phyloP scores from a whole-genome alignment of 139 green algal species.

The Coccomyxa sp. region DNA sequence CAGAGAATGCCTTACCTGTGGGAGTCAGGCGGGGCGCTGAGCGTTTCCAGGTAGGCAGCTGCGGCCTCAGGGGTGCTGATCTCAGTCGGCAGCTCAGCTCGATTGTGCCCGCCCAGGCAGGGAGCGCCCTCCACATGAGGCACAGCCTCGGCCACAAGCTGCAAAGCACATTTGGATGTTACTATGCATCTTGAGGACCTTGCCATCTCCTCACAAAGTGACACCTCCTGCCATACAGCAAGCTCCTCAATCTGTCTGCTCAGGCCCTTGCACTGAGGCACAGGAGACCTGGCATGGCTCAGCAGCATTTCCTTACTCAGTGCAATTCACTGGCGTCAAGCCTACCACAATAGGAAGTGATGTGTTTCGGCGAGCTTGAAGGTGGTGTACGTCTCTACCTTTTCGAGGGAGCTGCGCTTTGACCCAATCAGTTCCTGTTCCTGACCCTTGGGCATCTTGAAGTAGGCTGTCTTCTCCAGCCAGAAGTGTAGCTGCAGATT shows the following conservation, averaged over 20 bases:
- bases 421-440: constrained; percentile 11
- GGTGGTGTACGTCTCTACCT: constrained; percentile 5
- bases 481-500: constrained; percentile 5
- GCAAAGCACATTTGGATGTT: neutral
- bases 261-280: too few species aligned
- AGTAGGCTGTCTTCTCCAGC: constrained; percentile 25
- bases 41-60: neutral
- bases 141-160: constrained; percentile 23
- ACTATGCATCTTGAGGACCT: too few species aligned
- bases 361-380: too few species aligned
- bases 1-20: neutral
- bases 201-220: too few species aligned
- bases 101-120: constrained; percentile 16
- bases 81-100: neutral
- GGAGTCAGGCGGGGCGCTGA: neutral
- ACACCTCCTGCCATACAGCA: too few species aligned
- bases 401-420: constrained; percentile 1
- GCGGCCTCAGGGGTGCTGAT: neutral
- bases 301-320: too few species aligned
- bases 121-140: constrained; percentile 15
- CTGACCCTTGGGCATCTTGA: constrained; percentile 16
- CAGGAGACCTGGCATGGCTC: too few species aligned
- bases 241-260: too few species aligned
- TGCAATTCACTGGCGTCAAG: too few species aligned
- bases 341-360: too few species aligned